Percentiles rank a stretch among this genome's conserved stretches.
Conservation (phyloP, 2,329 filamentous ascomycete genomes). For the Stachybotrys chartarum region DNA sequence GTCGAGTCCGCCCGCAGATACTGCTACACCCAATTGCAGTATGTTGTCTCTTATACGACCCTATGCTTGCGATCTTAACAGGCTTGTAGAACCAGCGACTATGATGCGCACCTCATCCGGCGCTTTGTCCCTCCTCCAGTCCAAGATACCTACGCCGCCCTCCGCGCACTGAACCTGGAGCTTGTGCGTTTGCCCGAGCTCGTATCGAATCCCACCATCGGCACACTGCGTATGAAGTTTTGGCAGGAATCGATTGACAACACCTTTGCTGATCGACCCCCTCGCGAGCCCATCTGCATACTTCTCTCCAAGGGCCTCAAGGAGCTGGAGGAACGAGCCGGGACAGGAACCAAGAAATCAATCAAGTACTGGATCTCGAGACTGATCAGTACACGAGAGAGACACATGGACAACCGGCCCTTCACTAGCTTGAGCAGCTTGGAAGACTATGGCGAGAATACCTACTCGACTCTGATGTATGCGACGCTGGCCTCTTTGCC, state of each 20-base stretch:
- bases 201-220: constrained; percentile 81
- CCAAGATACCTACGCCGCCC: constrained; percentile 78
- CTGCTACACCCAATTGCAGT: constrained; percentile 47
- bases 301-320: constrained; percentile 68
- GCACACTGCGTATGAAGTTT: constrained; percentile 86
- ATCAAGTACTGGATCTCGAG: constrained; percentile 69
- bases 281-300: constrained; percentile 85
- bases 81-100: constrained; percentile 67
- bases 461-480: constrained; percentile 89
- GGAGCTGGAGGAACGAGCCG: constrained; percentile 43
- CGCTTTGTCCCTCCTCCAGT: constrained; percentile 72
- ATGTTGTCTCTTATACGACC: constrained; percentile 4
- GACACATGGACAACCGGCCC: constrained; percentile 75
- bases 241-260: constrained; percentile 81
- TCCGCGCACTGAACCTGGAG: constrained; percentile 90
- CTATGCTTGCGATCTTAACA: constrained; percentile 4
- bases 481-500: constrained; percentile 74
- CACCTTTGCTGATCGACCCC: constrained; percentile 69
- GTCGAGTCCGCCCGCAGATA: constrained; percentile 46
- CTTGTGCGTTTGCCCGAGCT: constrained; percentile 84
- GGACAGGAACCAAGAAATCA: constrained; percentile 35
- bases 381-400: constrained; percentile 74
- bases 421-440: constrained; percentile 66
- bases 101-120: constrained; percentile 78
- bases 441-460: constrained; percentile 89